Percentiles rank a stretch among this genome's conserved stretches.
These are phyloP conservation scores for Nepenthes gracilis DNA, from an alignment of 148 eudicot species.

Conservation along the genomic window DNA sequence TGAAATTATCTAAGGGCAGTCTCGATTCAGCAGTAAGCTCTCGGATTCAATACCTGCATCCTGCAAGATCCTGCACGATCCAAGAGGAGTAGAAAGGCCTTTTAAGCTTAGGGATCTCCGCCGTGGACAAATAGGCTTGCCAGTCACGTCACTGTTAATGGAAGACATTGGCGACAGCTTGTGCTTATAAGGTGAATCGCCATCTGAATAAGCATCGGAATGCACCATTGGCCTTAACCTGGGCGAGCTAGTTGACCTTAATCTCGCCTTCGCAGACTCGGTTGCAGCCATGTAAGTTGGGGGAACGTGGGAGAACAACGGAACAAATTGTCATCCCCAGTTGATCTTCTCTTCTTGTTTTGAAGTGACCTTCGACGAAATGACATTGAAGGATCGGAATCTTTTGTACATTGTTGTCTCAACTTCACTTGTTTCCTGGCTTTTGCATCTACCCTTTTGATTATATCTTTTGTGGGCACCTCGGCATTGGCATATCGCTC, in stretches of 20 bases:
- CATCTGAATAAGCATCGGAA: slow-evolving; percentile 36
- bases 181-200: slow-evolving; percentile 54
- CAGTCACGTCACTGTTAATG: slow-evolving; percentile 40
- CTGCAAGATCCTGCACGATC: no score
- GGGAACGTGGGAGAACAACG: slow-evolving; percentile 37
- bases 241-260: slow-evolving; percentile 51
- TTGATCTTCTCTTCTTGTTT: slow-evolving; percentile 35
- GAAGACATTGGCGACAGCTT: slow-evolving; percentile 63
- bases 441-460: slow-evolving; percentile 15
- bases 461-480: slow-evolving; percentile 23
- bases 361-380: slow-evolving; percentile 35
- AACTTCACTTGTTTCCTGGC: slow-evolving; percentile 15
- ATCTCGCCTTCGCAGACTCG: slow-evolving; percentile 55
- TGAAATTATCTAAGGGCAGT: no score
- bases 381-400: slow-evolving; percentile 10
- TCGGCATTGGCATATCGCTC: slow-evolving; percentile 50
- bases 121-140: slow-evolving; percentile 16
- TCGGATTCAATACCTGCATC: no score
- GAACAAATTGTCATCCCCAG: slow-evolving; percentile 22
- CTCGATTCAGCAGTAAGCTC: no score
- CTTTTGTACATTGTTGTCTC: slow-evolving; percentile 11
- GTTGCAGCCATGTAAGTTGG: slow-evolving; percentile 86
- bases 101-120: slow-evolving; percentile 41
- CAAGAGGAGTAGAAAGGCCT: slow-evolving; percentile 3
- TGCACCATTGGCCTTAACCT: slow-evolving; percentile 29